Evolutionary conservation across 2,329 filamentous ascomycete genomes (phyloP).

Genomic region (Leptographium wingfieldii): DNA sequence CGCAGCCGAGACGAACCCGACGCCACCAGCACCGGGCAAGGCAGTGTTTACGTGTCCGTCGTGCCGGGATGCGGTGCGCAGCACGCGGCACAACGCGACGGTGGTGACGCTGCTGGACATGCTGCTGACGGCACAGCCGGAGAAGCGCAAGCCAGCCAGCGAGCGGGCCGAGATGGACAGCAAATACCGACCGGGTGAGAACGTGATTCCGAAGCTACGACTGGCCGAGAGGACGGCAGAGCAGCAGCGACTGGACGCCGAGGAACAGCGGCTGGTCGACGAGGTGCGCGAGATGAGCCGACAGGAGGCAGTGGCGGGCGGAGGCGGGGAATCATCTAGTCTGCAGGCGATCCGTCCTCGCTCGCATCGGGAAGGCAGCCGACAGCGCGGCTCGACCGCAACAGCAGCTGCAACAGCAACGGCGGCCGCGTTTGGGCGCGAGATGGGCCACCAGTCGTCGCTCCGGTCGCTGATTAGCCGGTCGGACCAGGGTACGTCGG

Average conservation of each 20-base stretch:
- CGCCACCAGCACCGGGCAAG: conserved; percentile 33
- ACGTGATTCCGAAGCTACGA: conserved; percentile 55
- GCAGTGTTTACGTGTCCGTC: conserved; percentile 74
- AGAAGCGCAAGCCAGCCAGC: conserved; percentile 51
- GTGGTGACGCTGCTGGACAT: conserved; percentile 85
- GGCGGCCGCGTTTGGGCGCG: conserved; percentile 26
- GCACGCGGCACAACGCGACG: conserved; percentile 80
- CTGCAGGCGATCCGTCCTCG: neutral
- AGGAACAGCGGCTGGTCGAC: conserved; percentile 57
- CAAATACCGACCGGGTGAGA: conserved; percentile 71
- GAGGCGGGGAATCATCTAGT: neutral
- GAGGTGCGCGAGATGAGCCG: conserved; percentile 64
- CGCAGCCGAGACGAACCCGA: conserved; percentile 37
- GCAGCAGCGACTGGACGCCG: conserved; percentile 44
- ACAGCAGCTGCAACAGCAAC: conserved; percentile 17
- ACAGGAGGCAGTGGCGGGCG: conserved; percentile 40
- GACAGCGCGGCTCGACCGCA: conserved; percentile 12
- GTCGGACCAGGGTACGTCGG: conserved; percentile 41
- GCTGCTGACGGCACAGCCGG: conserved; percentile 69
- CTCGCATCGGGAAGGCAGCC: neutral
- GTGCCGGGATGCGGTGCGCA: conserved; percentile 76
- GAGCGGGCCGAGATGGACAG: conserved; percentile 67
- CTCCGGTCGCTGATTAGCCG: conserved; percentile 72
- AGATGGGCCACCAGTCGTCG: conserved; percentile 81
- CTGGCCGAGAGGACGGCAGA: conserved; percentile 37